Percentiles rank a stretch among this genome's conserved stretches.
Conservation (phyloP, 176 grass and related monocot genomes). For the Metroxylon sagu region DNA sequence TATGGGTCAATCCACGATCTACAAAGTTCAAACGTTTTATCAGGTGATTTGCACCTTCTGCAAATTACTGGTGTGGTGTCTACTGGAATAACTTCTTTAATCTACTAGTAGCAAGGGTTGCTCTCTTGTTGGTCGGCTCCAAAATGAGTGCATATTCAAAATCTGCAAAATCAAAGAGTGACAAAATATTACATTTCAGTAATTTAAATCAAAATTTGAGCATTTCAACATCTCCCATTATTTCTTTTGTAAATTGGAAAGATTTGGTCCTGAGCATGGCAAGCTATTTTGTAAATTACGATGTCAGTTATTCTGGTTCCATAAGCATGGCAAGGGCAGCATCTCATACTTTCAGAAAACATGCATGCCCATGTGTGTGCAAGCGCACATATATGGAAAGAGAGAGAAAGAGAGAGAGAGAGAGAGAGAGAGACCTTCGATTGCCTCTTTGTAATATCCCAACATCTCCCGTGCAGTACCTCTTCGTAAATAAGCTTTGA, state of each 20-base stretch:
- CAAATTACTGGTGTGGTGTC: background rate
- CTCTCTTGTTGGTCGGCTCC: constrained; percentile 91
- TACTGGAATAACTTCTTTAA: constrained; percentile 83
- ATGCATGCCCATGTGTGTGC: too few species aligned
- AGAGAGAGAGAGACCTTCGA: constrained; percentile 50
- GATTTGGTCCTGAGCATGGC: too few species aligned
- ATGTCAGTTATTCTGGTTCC: too few species aligned
- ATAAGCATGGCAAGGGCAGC: too few species aligned
- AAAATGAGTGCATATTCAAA: constrained; percentile 85
- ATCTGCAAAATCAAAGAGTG: constrained; percentile 48
- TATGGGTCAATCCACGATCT: too few species aligned
- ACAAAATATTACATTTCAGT: background rate
- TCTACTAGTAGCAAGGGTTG: constrained; percentile 53
- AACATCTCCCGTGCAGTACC: constrained; percentile 83
- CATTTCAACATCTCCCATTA: too few species aligned
- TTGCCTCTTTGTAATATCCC: constrained; percentile 78
- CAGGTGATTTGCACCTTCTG: too few species aligned
- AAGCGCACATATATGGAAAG: constrained; percentile 1
- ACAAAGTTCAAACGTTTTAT: too few species aligned
- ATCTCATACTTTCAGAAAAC: too few species aligned
- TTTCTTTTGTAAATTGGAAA: too few species aligned
- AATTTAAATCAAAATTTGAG: too few species aligned
- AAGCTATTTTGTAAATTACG: too few species aligned
- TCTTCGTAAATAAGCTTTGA: constrained; percentile 93
- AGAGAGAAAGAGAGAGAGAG: background rate